Base-by-base conservation (phyloP, 768 basidiomycete genomes). In the Neoboletus magnificus region DNA sequence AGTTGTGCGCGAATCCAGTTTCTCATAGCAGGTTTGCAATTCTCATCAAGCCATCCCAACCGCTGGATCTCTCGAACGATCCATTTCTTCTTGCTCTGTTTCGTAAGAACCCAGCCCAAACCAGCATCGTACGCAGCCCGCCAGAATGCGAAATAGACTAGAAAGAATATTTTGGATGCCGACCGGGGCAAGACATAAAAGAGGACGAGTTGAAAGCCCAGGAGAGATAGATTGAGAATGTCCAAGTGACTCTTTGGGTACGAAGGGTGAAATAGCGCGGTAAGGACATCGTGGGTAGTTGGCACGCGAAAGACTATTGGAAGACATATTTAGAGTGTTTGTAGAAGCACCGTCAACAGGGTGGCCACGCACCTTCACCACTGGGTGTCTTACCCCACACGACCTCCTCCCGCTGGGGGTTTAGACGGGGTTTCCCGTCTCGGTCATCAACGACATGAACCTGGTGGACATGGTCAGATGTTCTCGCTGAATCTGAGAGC, bases 11-110 rank as follows among this genome's bases (percentile, higher is more conserved):
- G 80, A 65, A 97, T 91, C 97, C 97, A 99, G 40, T 77, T 64
- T 54, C 89, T 79, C 55, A 90, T 75, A 8, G 62, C 71, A 0
- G 93, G 90, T 25, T 77, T 72, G 22, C 85, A 79, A 43, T 77
- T 66, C 60, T 78, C 77, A 68, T 98, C 93, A n/a, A 99, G 81
- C 95, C 94, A 98, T 4, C 92, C 96, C 23, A 84, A 74, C 5
- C 79, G 76, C 54, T 89, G 82, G 2, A 98, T 79, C 62, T 87
- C 83, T 30, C 83, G 78, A 43, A 97, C 93, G 62, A 99, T 91
- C 90, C 93, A 98, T 65, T 84, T 88, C 74, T 84, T 86, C 77
- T 96, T 95, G 78, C 93, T 96, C 74, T 99, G 97, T 70, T 91
- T 89, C 11, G 92, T 92, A 54, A 99, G 77, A 12, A 98, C 82